phyloP scores from a whole-genome alignment of 768 basidiomycete genomes.

The Auricularia sp. region DNA sequence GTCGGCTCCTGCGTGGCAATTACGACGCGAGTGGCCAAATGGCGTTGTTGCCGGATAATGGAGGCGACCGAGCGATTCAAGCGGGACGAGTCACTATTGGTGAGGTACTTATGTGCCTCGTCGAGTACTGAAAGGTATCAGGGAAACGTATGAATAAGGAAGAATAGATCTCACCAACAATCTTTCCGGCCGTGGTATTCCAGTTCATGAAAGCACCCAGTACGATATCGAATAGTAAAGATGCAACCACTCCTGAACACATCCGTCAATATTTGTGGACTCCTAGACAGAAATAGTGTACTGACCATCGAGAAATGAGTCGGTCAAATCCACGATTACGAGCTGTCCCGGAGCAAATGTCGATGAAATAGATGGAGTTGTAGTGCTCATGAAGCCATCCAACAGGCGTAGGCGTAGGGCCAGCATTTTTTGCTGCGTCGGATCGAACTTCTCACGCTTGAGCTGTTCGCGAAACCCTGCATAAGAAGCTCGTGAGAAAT shows the following conservation, averaged over 20 bases:
- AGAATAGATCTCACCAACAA: not conserved
- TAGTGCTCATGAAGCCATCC: constrained; percentile 37
- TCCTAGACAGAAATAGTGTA: not conserved
- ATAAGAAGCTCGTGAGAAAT: constrained; percentile 22
- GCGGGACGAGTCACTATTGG: constrained; percentile 35
- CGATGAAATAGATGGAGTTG: constrained; percentile 4
- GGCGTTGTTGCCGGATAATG: constrained; percentile 58
- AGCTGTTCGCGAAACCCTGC: constrained; percentile 38
- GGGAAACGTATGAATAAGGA: not conserved
- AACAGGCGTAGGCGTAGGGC: constrained; percentile 56
- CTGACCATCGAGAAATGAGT: constrained; percentile 51
- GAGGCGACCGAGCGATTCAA: constrained; percentile 49
- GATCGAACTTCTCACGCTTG: constrained; percentile 41
- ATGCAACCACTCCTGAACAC: not conserved
- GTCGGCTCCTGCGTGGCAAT: constrained; percentile 76
- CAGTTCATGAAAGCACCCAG: constrained; percentile 3
- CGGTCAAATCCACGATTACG: constrained; percentile 61
- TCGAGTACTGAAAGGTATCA: constrained; percentile 40
- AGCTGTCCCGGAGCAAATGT: constrained; percentile 49
- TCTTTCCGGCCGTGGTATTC: not conserved
- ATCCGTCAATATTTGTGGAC: not conserved
- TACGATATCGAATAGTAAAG: constrained; percentile 5
- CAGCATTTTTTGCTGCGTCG: constrained; percentile 41
- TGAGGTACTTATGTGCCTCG: constrained; percentile 71
- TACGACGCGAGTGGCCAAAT: constrained; percentile 60